phyloP scores from a whole-genome alignment of 257 asterid genomes.

The Solanum boliviense region DNA sequence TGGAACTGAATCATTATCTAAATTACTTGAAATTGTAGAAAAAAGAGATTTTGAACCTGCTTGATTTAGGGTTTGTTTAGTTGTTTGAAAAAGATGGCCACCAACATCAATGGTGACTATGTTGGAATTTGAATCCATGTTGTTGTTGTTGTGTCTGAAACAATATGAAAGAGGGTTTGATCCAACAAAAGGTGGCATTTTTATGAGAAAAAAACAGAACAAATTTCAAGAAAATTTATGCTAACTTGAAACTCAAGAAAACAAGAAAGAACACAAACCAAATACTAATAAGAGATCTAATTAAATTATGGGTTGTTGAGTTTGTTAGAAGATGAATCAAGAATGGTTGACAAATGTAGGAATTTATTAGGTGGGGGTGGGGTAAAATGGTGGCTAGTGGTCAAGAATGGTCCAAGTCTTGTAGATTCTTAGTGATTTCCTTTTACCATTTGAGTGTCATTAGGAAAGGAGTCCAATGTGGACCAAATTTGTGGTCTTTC shows the following conservation, averaged over 20 bases:
- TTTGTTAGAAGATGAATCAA: background rate
- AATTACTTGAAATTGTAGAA: conserved; percentile 18
- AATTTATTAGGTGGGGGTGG: background rate
- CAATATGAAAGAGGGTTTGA: background rate
- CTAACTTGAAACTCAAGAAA: background rate
- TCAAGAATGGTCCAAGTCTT: background rate
- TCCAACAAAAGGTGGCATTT: background rate
- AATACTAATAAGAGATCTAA: background rate
- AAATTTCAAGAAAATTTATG: background rate
- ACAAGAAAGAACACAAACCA: background rate
- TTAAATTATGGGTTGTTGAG: background rate
- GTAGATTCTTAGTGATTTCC: background rate
- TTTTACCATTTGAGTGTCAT: background rate
- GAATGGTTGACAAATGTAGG: background rate
- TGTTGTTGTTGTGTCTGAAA: background rate
- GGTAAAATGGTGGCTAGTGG: background rate
- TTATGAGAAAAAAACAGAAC: background rate
- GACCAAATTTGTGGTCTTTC: background rate
- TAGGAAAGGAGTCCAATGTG: background rate
- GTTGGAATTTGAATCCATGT: background rate
- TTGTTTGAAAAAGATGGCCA: background rate
- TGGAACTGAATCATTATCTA: conserved; percentile 19
- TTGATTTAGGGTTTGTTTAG: conserved; percentile 31
- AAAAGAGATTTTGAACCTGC: conserved; percentile 71
- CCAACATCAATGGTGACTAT: background rate